These are phyloP conservation scores for Bacidia rubella DNA, from an alignment of 495 filamentous ascomycete genomes.

Conservation along the genomic window DNA sequence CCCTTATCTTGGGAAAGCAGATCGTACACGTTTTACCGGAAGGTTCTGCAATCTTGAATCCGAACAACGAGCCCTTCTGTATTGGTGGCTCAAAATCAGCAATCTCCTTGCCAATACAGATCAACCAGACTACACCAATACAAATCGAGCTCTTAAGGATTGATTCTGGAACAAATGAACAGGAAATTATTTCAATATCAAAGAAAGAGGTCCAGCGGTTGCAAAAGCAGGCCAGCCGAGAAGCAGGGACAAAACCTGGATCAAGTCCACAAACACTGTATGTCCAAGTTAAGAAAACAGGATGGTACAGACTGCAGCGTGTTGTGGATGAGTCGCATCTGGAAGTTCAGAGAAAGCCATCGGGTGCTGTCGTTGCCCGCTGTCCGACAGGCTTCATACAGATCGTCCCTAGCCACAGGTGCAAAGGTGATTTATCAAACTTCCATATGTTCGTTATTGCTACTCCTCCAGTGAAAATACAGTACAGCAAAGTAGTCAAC, in stretches of 20 bases:
- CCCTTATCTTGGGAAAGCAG: conserved; percentile 85
- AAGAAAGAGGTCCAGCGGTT: conserved; percentile 57
- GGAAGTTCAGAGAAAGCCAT: conserved; percentile 63
- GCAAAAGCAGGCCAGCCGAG: conserved; percentile 42
- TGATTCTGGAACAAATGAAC: conserved; percentile 64
- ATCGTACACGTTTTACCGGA: conserved; percentile 95
- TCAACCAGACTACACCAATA: conserved; percentile 84
- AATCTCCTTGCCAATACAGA: conserved; percentile 65
- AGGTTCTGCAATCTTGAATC: conserved; percentile 81
- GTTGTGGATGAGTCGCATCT: conserved; percentile 88
- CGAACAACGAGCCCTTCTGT: conserved; percentile 62
- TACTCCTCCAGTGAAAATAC: conserved; percentile 80
- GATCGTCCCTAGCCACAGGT: conserved; percentile 49
- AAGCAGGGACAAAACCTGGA: conserved; percentile 32
- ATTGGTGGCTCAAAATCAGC: conserved; percentile 46
- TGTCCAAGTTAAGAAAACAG: conserved; percentile 62
- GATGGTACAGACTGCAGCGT: conserved; percentile 68
- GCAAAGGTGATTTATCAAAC: conserved; percentile 76
- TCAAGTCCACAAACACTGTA: conserved; percentile 42
- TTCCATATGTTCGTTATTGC: conserved; percentile 70
- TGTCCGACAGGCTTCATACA: conserved; percentile 70
- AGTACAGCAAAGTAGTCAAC: conserved; percentile 77
- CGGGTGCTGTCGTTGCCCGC: conserved; percentile 64
- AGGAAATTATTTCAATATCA: conserved; percentile 63
- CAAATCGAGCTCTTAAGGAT: conserved; percentile 72